Evolutionary conservation across 1,139 yeast species (phyloP).

Genomic region (Candida dubliniensis): DNA sequence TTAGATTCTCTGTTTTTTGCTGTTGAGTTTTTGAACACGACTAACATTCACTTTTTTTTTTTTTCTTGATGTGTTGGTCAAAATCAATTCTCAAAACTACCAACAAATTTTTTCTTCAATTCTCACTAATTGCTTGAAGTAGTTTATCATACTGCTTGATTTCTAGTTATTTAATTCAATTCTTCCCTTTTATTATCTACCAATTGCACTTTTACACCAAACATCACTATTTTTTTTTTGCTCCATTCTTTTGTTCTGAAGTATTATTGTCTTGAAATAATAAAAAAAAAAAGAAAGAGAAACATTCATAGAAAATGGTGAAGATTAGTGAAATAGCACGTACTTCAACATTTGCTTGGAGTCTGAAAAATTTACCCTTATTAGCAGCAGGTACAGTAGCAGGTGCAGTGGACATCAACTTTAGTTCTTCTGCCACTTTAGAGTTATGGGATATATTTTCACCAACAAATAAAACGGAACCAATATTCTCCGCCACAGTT

Average conservation of each 20-base stretch:
- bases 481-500: conserved; percentile 53
- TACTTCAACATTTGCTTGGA: conserved; percentile 96
- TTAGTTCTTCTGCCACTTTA: conserved; percentile 72
- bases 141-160: not conserved
- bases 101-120: not conserved
- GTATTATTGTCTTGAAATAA: not conserved
- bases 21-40: not conserved
- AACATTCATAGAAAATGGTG: conserved; percentile 51
- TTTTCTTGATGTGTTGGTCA: conserved; percentile 12
- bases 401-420: conserved; percentile 89
- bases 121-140: not conserved
- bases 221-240: not conserved
- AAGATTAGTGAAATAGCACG: conserved; percentile 80
- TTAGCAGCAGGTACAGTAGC: conserved; percentile 92
- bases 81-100: conserved; percentile 4
- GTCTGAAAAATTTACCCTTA: conserved; percentile 69
- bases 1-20: not conserved
- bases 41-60: not conserved
- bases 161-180: not conserved
- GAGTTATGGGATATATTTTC: conserved; percentile 78
- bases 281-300: not conserved
- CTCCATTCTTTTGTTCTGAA: conserved; percentile 1
- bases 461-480: conserved; percentile 38
- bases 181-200: not conserved
- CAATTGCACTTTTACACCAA: not conserved